Base-by-base conservation (phyloP, 495 filamentous ascomycete species). In the Aspergillus biplanus region DNA sequence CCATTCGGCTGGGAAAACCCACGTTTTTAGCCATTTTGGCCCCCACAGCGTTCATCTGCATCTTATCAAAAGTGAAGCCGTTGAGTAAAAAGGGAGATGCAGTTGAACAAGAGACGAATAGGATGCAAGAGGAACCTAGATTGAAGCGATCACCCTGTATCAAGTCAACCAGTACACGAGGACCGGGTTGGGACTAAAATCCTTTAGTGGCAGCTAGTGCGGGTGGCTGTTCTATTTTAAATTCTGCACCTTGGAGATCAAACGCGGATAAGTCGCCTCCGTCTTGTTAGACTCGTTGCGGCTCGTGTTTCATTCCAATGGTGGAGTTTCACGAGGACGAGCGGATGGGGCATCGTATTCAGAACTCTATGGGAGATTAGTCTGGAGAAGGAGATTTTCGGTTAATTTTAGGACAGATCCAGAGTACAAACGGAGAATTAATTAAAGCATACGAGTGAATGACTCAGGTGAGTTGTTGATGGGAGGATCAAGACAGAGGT, bases 191-290 rank as follows among this genome's bases (percentile, higher is more conserved):
- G 16, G 16, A 33, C 42, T 56, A 34, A 50, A 62, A 33, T 33
- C 59, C 52, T 60, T 39, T 56, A 49, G 59, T 34, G 15, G 15
- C 12, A 12, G 21, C 49, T 62, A 62, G 59, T 33, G 39, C 59
- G 42, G 18, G n/a, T 27, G 11, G 32, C 33, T 16, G 16, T 62
- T 62, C 59, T 62, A 62, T 62, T 61, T 62, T 62, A 56, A 49
- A 47, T 56, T 37, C 52, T 62, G 59, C 39, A 56, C 15, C 8
- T 16, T 31, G 52, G 31, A 62, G 39, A 62, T 56, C 59, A 37
- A 62, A 62, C 39, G 33, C 33, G 31, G 21, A 6, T n/a, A 15
- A 62, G 37, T 44, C 44, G 21, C 2, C 21, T 27, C 21, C 21
- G 21, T 27, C 21, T 27, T 27, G 21, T 27, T 27, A 27, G 21